Evolutionary conservation across 805 yeast species (phyloP).

Genomic region (Nakazawaea siamensis): DNA sequence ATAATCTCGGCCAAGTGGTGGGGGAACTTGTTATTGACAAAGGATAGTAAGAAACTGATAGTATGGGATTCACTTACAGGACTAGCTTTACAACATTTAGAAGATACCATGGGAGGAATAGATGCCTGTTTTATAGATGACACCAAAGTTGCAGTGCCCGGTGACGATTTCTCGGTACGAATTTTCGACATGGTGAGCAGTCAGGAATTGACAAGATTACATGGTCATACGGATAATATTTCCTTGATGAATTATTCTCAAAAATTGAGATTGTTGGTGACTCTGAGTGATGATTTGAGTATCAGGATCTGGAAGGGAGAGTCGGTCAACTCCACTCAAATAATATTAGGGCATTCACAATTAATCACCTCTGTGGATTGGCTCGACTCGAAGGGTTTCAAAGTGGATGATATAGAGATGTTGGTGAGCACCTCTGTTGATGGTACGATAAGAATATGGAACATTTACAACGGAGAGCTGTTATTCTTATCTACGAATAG

Average conservation of each 20-base stretch:
- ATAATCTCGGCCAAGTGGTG: conserved; percentile 58
- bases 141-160: conserved; percentile 63
- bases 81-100: conserved; percentile 37
- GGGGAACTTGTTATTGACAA: conserved; percentile 41
- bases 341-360: conserved; percentile 46
- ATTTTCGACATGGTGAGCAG: conserved; percentile 44
- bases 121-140: conserved; percentile 73
- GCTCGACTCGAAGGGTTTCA: conserved; percentile 28
- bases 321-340: conserved; percentile 41
- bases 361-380: conserved; percentile 50
- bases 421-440: conserved; percentile 59
- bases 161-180: conserved; percentile 41
- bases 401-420: conserved; percentile 1
- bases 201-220: conserved; percentile 39
- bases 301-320: conserved; percentile 72
- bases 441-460: conserved; percentile 65
- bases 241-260: conserved; percentile 47
- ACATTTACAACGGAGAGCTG: conserved; percentile 34
- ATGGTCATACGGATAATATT: conserved; percentile 61
- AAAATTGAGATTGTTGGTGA: conserved; percentile 47
- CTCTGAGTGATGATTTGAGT: conserved; percentile 71
- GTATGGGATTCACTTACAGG: conserved; percentile 64
- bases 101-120: conserved; percentile 29
- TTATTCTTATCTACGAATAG: conserved; percentile 25
- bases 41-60: conserved; percentile 48